These are phyloP conservation scores for Daldinia bambusicola DNA, from an alignment of 495 filamentous ascomycete genomes.

Conservation along the genomic window DNA sequence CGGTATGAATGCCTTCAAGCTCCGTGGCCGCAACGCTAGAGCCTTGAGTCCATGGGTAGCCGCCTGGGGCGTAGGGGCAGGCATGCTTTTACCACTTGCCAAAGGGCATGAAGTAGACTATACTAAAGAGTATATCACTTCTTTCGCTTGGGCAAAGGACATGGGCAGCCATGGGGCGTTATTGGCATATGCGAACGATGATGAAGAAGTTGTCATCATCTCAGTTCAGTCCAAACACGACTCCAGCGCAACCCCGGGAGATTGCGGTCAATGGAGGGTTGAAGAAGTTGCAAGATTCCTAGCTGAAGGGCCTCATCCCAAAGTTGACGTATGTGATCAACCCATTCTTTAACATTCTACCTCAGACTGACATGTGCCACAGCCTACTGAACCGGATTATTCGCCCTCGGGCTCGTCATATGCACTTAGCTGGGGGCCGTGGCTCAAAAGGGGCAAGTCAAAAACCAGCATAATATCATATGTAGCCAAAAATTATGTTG, in stretches of 20 bases:
- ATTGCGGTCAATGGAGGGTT: slow-evolving; percentile 53
- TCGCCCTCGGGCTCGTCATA: slow-evolving; percentile 56
- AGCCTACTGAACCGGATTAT: slow-evolving; percentile 53
- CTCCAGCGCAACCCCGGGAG: slow-evolving; percentile 28
- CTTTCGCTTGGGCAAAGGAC: slow-evolving; percentile 59
- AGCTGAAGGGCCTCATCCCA: slow-evolving; percentile 55
- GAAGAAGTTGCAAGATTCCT: slow-evolving; percentile 55
- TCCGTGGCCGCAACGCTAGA: slow-evolving; percentile 36
- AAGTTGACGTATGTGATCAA: slow-evolving; percentile 44
- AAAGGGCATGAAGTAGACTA: slow-evolving; percentile 40
- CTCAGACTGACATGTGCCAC: background rate
- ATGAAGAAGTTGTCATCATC: slow-evolving; percentile 55
- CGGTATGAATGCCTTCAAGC: slow-evolving; percentile 26
- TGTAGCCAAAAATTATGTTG: slow-evolving; percentile 55
- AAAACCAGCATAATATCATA: slow-evolving; percentile 54
- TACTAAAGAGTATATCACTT: slow-evolving; percentile 54
- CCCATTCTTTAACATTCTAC: background rate
- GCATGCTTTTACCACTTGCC: slow-evolving; percentile 54
- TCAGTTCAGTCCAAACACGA: slow-evolving; percentile 50
- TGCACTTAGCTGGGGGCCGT: slow-evolving; percentile 57
- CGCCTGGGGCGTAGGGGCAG: slow-evolving; percentile 59
- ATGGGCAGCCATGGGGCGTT: slow-evolving; percentile 51
- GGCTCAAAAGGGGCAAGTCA: slow-evolving; percentile 46
- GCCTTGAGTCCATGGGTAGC: slow-evolving; percentile 42
- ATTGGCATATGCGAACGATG: slow-evolving; percentile 57